Evolutionary conservation across 1,284 basidiomycete genomes (phyloP).

Genomic region (Lentinus polychrous): DNA sequence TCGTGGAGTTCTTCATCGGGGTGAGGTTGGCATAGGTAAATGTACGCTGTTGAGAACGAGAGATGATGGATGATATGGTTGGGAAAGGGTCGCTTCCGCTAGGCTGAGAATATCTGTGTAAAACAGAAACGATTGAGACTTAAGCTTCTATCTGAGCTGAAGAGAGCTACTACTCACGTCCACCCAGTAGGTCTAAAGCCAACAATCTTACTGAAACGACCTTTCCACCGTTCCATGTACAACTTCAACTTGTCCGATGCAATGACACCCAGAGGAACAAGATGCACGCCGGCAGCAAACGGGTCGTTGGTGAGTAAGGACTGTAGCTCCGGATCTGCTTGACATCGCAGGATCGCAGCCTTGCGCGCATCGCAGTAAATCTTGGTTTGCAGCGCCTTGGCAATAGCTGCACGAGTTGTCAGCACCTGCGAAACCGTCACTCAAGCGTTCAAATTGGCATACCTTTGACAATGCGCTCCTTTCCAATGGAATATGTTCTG

Average conservation of each 20-base stretch:
- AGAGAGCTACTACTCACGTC: slow-evolving; percentile 52
- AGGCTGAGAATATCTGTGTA: slow-evolving; percentile 63
- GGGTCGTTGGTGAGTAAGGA: slow-evolving; percentile 76
- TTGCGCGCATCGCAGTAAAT: slow-evolving; percentile 89
- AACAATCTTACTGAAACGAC: slow-evolving; percentile 68
- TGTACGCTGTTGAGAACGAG: slow-evolving; percentile 53
- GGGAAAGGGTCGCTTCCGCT: slow-evolving; percentile 59
- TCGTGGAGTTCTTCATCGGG: slow-evolving; percentile 66
- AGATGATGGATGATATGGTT: slow-evolving; percentile 60
- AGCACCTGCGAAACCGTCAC: neutral
- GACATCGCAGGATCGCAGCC: slow-evolving; percentile 71
- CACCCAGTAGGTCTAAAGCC: slow-evolving; percentile 93
- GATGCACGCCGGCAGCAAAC: slow-evolving; percentile 72
- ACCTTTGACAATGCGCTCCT: slow-evolving; percentile 96
- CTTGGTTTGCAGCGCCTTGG: slow-evolving; percentile 75
- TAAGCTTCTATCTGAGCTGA: neutral
- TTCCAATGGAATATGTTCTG: slow-evolving; percentile 94
- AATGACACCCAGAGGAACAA: slow-evolving; percentile 78
- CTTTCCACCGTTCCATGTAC: slow-evolving; percentile 75
- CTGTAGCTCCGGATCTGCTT: slow-evolving; percentile 80
- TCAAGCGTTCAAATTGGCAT: slow-evolving; percentile 1
- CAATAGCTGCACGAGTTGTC: slow-evolving; percentile 55
- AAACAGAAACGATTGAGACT: neutral
- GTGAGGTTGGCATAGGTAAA: slow-evolving; percentile 68
- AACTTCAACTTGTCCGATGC: slow-evolving; percentile 71